Conservation (phyloP, 768 basidiomycete genomes). For the Porpolomopsis calyptriformis region DNA sequence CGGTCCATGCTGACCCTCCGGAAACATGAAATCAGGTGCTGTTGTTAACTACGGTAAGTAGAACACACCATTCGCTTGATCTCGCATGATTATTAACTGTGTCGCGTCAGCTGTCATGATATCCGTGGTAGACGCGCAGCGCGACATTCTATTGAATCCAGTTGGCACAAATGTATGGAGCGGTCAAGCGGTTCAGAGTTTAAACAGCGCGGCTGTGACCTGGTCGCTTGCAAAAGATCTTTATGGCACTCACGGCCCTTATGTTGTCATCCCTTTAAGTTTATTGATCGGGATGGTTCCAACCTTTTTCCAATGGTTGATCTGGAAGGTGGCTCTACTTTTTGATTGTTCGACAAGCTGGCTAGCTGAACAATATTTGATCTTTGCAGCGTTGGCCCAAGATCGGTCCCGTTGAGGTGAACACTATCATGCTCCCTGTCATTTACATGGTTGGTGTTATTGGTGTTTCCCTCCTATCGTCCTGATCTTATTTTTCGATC, state of each 20-base stretch:
- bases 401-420: neutral
- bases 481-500: neutral
- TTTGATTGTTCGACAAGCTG: neutral
- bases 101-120: slow-evolving; percentile 43
- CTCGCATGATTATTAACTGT: neutral
- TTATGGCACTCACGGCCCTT: slow-evolving; percentile 43
- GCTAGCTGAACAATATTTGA: neutral
- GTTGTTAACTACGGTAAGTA: slow-evolving; percentile 28
- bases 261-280: slow-evolving; percentile 45
- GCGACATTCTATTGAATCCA: slow-evolving; percentile 40
- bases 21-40: slow-evolving; percentile 5
- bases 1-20: neutral
- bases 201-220: slow-evolving; percentile 42
- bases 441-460: neutral
- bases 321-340: slow-evolving; percentile 34
- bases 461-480: neutral
- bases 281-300: slow-evolving; percentile 44
- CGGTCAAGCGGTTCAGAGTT: slow-evolving; percentile 38
- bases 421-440: neutral
- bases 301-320: slow-evolving; percentile 44
- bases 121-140: slow-evolving; percentile 41
- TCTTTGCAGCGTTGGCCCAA: neutral
- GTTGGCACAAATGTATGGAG: slow-evolving; percentile 50
- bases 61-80: neutral
- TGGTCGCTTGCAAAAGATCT: slow-evolving; percentile 54